phyloP scores from a whole-genome alignment of 176 grass and related monocot genomes.

The Guadua angustifolia region DNA sequence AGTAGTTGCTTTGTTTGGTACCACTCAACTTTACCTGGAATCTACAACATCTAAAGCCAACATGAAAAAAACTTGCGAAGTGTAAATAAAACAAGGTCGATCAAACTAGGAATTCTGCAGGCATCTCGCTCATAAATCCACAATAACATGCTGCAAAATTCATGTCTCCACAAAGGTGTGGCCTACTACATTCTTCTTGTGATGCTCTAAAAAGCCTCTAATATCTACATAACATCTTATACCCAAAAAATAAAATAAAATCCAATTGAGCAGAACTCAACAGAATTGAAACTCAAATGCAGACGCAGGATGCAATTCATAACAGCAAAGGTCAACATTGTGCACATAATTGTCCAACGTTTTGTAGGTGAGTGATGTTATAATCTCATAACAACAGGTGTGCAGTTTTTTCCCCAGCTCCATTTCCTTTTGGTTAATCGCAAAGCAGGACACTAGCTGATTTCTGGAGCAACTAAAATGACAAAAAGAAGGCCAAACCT shows the following conservation, averaged over 20 bases:
- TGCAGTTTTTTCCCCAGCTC: background rate
- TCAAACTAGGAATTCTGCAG: background rate
- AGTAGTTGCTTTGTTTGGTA: background rate
- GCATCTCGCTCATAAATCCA: slow-evolving; percentile 5
- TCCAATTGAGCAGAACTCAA: background rate
- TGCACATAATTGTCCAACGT: background rate
- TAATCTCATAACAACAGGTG: background rate
- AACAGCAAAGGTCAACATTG: background rate
- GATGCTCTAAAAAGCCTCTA: slow-evolving; percentile 1
- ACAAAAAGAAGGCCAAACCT: slow-evolving; percentile 14
- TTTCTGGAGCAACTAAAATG: slow-evolving; percentile 12
- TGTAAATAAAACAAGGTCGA: slow-evolving; percentile 5
- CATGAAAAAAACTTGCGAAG: background rate
- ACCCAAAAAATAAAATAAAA: slow-evolving; percentile 1
- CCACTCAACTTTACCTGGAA: background rate
- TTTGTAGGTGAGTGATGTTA: background rate
- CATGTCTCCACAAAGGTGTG: background rate
- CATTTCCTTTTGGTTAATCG: background rate
- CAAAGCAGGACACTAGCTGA: background rate
- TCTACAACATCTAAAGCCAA: slow-evolving; percentile 1
- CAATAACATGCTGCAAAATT: background rate
- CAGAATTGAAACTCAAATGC: background rate
- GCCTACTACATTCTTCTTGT: slow-evolving; percentile 8
- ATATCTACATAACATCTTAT: background rate
- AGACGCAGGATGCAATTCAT: background rate